Evolutionary conservation across 2,329 filamentous ascomycete species (phyloP), one percentile per base, ranked within the genome.

Genomic region (Epichloe coenophiala): DNA sequence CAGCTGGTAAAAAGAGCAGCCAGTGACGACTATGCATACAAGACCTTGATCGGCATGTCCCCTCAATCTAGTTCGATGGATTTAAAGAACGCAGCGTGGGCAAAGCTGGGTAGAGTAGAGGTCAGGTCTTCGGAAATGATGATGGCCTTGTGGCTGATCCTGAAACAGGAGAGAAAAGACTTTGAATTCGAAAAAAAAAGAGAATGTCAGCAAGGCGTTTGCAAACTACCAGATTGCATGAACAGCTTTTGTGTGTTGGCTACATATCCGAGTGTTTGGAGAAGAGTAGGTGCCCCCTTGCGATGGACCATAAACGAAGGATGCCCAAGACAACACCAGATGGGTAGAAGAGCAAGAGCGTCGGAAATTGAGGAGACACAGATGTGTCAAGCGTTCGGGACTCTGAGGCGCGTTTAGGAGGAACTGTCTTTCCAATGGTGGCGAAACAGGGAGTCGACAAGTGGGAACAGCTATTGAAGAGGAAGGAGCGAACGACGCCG

Each of bases 21-120:
- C 59, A 61, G 61, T 61, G 62, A 65, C 51, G 52, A 57, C 59
- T 70, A 71, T 62, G 55, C 64, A 69, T 71, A 70, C 60, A 69
- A 63, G 59, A 51, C 53, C 58, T 54, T 51, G 49, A 48, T 40
- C 36, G 43, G 44, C 37, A 55, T 57, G 51, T 56, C 56, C 63
- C 60, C 45, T 54, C 38, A 45, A 51, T 50, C 39, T 49, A 47
- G 27, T 47, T 17, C 8, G 31, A 31, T 33, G 35, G 49, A 50
- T 43, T 48, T 49, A 45, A 35, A 33, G 49, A 49, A 47, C 51
- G 45, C 42, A 44, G 48, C 40, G 43, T 40, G 45, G 51, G 33
- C 31, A 42, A 53, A 50, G 48, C 52, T 55, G 52, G 51, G 45
- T 19, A 47, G 54, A 48, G 41, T 39, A 47, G 36, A 39, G 36